Percentiles rank a stretch among this genome's conserved stretches.
These are phyloP conservation scores for Eremomyces bilateralis DNA, from an alignment of 495 filamentous ascomycete species.

Conservation along the genomic window DNA sequence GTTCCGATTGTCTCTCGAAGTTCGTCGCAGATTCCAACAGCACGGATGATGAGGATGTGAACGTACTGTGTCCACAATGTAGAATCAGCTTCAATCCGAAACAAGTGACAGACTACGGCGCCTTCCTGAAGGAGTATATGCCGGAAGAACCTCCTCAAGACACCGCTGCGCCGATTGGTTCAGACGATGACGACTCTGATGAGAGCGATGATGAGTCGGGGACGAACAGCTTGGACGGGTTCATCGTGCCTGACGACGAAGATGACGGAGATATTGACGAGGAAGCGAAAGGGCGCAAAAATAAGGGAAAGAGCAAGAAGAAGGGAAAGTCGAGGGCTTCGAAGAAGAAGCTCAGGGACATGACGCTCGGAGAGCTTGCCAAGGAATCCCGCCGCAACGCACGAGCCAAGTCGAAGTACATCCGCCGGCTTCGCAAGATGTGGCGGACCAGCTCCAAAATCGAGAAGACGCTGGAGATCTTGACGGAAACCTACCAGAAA, in stretches of 20 bases:
- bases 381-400: slow-evolving; percentile 38
- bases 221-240: slow-evolving; percentile 15
- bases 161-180: slow-evolving; percentile 5
- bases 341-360: too few species aligned
- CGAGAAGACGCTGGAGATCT: slow-evolving; percentile 48
- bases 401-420: slow-evolving; percentile 42
- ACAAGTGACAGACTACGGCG: slow-evolving; percentile 47
- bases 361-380: slow-evolving; percentile 41
- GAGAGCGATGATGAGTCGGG: slow-evolving; percentile 16
- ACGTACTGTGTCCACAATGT: slow-evolving; percentile 57
- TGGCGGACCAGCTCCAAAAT: slow-evolving; percentile 65
- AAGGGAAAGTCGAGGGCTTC: slow-evolving; percentile 23
- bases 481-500: slow-evolving; percentile 27
- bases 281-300: slow-evolving; percentile 15
- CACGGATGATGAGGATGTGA: slow-evolving; percentile 30
- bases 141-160: slow-evolving; percentile 21
- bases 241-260: slow-evolving; percentile 23
- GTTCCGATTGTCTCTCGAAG: slow-evolving; percentile 55
- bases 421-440: slow-evolving; percentile 37
- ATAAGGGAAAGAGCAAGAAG: slow-evolving; percentile 14
- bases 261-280: slow-evolving; percentile 21
- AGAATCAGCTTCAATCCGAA: slow-evolving; percentile 37
- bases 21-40: slow-evolving; percentile 36
- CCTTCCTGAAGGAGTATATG: slow-evolving; percentile 59
- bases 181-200: slow-evolving; percentile 13